Base-by-base conservation (phyloP, 2,329 filamentous ascomycete genomes). In the Pseudofabraea citricarpa region DNA sequence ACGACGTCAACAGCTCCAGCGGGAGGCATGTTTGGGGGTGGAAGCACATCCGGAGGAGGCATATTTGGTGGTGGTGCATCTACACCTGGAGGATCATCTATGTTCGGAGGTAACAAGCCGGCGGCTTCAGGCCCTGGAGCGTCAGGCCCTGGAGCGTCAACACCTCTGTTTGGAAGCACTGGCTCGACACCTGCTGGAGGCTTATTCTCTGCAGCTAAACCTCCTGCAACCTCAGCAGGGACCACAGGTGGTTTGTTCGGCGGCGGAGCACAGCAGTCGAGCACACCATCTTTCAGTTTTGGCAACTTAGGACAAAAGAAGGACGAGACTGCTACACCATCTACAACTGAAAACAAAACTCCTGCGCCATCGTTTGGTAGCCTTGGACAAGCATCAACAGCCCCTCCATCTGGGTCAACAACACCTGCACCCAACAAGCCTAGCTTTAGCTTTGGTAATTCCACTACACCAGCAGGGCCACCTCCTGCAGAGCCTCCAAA, bases 381-480 rank as follows among this genome's bases (percentile, higher is more conserved):
- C 36, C 22, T 40, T 13, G 26, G 43, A 33, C 35, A 26, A 40
- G 32, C 49, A 33, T 47, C 51, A 10, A 41, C 52, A n/a, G 32
- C 51, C 33, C 44, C 57, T 26, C 48, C 52, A 36, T 29, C 54
- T 22, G 56, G 54, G 18, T 53, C 54, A 33, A 56, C 52, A 5
- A 60, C 58, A 40, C 58, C 56, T 40, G 54, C 52, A 8, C 50
- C 50, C 31, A 41, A 48, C 26, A 54, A 52, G 37, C 36, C 50
- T 13, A 48, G 46, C 24, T 51, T 49, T 31, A 47, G 41, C 24
- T 51, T 50, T 16, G 49, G 32, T 21, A 47, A 32, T n/a, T 59
- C 56, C 16, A 60, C 56, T 16, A 63, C 60, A n/a, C 60, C 60
- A 24, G 57, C 58, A 33, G 60, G 60, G 15, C 57, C 55, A 32